Evolutionary conservation across 768 basidiomycete species (phyloP), one percentile per base, ranked within the genome.

Genomic region (Lactarius indigo): DNA sequence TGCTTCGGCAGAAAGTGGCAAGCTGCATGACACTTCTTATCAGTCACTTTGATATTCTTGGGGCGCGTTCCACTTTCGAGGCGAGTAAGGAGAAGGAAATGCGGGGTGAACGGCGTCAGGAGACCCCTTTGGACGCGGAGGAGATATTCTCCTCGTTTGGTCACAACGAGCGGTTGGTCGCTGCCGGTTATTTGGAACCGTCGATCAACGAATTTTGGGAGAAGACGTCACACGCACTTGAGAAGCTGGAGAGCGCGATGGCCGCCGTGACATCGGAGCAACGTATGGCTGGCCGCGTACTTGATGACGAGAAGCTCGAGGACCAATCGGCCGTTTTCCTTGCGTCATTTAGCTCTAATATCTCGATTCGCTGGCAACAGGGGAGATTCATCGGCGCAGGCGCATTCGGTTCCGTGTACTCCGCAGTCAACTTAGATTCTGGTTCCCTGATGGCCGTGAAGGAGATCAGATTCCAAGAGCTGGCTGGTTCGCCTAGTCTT

Each of bases 381-480:
- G 95, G 96, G 17, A 87, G 91, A 65, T 98, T 98, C 79, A 98
- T 99, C 71, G 97, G 96, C 59, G 89, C 95, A n/a, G 97, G 97
- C 18, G 96, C 97, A 10, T 98, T 97, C 76, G 97, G 97, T 26
- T 96, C 93, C n/a, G 97, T 99, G n/a, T 99, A 98, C 76, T 86
- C 94, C 57, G 97, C 96, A 20, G 91, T 98, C 78, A 98, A 98
- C 75, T 83, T 98, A 63, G 97, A 98, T 74, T 90, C 92, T 1
- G 94, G 96, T 56, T 91, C 91, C 52, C 86, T 98, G 68, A 98
- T 99, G 95, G 97, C 97, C 10, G 97, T 98, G 73, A 99, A 99
- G 79, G 97, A 98, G 79, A 94, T 98, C 76, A 94, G 94, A 66
- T 96, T 96, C 76, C 94, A 96, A 74, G 96, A 98, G 75, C 80